These are phyloP conservation scores for Zymoseptoria pseudotritici DNA, from an alignment of 2,329 filamentous ascomycete genomes.

Conservation along the genomic window DNA sequence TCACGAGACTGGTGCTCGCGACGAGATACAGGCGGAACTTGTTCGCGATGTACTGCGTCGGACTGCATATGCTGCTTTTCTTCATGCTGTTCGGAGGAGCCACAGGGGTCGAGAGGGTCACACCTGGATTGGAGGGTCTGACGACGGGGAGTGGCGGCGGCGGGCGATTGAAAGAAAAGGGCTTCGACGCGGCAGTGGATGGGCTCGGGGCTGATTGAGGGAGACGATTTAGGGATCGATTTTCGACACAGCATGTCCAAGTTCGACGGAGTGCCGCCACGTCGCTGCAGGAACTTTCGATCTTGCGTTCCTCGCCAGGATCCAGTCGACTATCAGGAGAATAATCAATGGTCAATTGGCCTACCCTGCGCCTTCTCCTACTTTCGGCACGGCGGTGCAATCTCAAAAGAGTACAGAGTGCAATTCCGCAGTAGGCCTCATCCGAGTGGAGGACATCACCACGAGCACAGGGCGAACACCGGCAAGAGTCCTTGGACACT, in stretches of 20 bases:
- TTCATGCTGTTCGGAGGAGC: constrained; percentile 55
- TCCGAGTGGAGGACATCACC: too few species aligned
- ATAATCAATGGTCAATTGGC: too few species aligned
- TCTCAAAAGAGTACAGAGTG: too few species aligned
- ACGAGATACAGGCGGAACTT: constrained; percentile 86
- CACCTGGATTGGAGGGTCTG: neutral
- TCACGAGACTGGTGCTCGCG: constrained; percentile 84
- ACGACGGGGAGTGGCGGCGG: neutral
- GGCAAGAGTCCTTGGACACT: too few species aligned
- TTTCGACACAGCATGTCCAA: neutral
- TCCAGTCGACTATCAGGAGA: neutral
- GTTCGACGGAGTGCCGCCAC: neutral
- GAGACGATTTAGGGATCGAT: neutral
- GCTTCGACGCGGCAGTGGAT: neutral
- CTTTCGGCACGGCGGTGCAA: too few species aligned
- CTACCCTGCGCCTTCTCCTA: too few species aligned
- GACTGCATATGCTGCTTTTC: constrained; percentile 81
- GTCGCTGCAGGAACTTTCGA: neutral
- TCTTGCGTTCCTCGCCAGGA: neutral
- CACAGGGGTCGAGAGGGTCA: neutral
- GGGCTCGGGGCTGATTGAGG: neutral
- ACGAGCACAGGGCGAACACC: too few species aligned
- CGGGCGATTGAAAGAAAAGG: neutral
- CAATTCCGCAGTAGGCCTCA: too few species aligned
- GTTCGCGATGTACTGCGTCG: constrained; percentile 86